Conservation (phyloP, 2,329 filamentous ascomycete species). For the Stenocarpella maydis region DNA sequence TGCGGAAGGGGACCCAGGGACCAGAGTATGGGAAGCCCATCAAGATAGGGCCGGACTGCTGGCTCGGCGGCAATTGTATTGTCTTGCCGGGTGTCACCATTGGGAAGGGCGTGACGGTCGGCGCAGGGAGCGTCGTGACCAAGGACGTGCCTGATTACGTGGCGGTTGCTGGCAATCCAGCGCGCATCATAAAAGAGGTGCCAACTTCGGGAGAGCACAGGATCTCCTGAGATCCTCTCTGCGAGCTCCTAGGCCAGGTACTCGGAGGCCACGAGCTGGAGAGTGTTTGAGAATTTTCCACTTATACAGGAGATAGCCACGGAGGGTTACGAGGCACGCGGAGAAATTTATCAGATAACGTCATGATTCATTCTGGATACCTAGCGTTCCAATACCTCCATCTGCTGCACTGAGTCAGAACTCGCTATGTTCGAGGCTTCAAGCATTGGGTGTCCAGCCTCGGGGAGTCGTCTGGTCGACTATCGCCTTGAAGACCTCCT, state of each 20-base stretch:
- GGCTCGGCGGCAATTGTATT: slow-evolving; percentile 1
- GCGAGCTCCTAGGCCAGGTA: background rate
- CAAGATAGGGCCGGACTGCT: background rate
- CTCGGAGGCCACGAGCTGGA: background rate
- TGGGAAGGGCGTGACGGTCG: background rate
- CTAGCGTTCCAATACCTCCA: background rate
- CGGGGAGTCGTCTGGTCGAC: background rate
- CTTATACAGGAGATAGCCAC: background rate
- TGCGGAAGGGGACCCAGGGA: background rate
- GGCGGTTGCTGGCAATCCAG: background rate
- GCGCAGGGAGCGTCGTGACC: background rate
- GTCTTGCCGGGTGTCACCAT: background rate
- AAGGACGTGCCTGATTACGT: background rate
- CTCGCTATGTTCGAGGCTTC: too few species aligned
- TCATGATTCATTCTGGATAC: background rate
- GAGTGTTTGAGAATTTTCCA: background rate
- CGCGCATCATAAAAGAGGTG: background rate
- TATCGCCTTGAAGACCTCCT: background rate
- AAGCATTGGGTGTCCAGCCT: background rate
- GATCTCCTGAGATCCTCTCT: background rate
- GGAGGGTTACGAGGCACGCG: background rate
- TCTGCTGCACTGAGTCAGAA: background rate
- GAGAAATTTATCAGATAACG: background rate
- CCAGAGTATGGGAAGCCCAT: background rate
- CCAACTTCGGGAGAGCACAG: background rate